These are phyloP conservation scores for Trichosporon ovoides DNA, from an alignment of 1,284 basidiomycete genomes.

Conservation along the genomic window DNA sequence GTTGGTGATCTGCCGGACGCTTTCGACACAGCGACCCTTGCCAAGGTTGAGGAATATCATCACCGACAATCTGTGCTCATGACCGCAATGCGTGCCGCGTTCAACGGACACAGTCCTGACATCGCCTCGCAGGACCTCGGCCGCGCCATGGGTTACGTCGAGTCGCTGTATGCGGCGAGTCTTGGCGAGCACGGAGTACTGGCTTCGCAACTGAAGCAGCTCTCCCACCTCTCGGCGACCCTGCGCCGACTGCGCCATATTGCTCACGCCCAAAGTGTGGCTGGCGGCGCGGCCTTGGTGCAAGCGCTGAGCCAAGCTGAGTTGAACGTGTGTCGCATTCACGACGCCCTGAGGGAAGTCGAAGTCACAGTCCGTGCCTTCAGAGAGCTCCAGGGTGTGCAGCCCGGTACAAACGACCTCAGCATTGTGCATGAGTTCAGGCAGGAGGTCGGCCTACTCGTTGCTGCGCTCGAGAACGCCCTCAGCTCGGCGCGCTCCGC, in stretches of 20 bases:
- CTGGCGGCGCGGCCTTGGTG: slow-evolving; percentile 21
- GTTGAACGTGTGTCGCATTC: slow-evolving; percentile 21
- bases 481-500: slow-evolving; percentile 21
- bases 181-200: slow-evolving; percentile 49
- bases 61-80: slow-evolving; percentile 64
- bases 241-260: slow-evolving; percentile 24
- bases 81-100: slow-evolving; percentile 61
- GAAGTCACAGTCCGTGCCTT: slow-evolving; percentile 33
- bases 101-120: slow-evolving; percentile 72
- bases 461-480: slow-evolving; percentile 22
- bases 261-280: slow-evolving; percentile 20
- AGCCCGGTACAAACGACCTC: slow-evolving; percentile 23
- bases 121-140: slow-evolving; percentile 78
- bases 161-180: slow-evolving; percentile 67
- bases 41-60: slow-evolving; percentile 62
- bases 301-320: slow-evolving; percentile 22
- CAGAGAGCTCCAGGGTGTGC: slow-evolving; percentile 32
- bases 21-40: slow-evolving; percentile 22
- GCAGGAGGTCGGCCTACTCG: slow-evolving; percentile 23
- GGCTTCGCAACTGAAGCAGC: slow-evolving; percentile 7
- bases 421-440: slow-evolving; percentile 26
- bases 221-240: slow-evolving; percentile 9
- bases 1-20: slow-evolving; percentile 18
- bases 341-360: slow-evolving; percentile 30
- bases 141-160: slow-evolving; percentile 70